A percentile compares a stretch with the other conserved stretches of the same genome.
phyloP scores from a whole-genome alignment of 345 rosid genomes.

The Cardamine occulta region DNA sequence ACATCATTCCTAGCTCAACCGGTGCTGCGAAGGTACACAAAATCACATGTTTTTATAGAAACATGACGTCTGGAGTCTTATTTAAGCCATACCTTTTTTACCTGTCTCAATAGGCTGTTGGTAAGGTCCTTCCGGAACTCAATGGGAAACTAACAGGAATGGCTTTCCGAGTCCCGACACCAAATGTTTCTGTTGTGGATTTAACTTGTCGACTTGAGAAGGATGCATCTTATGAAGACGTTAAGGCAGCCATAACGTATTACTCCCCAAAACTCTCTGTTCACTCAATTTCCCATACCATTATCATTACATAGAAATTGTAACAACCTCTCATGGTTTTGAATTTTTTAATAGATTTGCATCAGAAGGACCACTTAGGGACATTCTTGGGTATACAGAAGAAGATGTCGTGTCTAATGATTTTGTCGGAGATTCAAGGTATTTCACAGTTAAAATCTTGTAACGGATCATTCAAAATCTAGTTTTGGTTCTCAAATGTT shows the following conservation, averaged over 20 bases:
- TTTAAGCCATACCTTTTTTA: neutral
- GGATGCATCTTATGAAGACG: constrained; percentile 87
- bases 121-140: constrained; percentile 95
- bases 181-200: constrained; percentile 96
- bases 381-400: constrained; percentile 93
- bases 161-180: constrained; percentile 98
- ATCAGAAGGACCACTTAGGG: constrained; percentile 81
- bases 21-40: constrained; percentile 90
- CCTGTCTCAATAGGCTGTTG: constrained; percentile 72
- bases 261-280: constrained; percentile 17
- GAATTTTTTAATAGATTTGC: constrained; percentile 59
- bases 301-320: neutral
- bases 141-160: constrained; percentile 98
- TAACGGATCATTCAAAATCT: neutral
- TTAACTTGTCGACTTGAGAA: constrained; percentile 92
- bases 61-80: neutral
- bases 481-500: neutral
- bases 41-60: neutral
- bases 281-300: neutral
- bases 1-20: constrained; percentile 97
- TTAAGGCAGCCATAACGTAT: constrained; percentile 87
- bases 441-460: constrained; percentile 15
- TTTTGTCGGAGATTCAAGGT: constrained; percentile 89
- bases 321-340: neutral
- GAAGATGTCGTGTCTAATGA: constrained; percentile 96